Percentiles rank a stretch among this genome's conserved stretches.
These are phyloP conservation scores for Clarireedia sp. DNA, from an alignment of 2,329 filamentous ascomycete species.

Conservation along the genomic window DNA sequence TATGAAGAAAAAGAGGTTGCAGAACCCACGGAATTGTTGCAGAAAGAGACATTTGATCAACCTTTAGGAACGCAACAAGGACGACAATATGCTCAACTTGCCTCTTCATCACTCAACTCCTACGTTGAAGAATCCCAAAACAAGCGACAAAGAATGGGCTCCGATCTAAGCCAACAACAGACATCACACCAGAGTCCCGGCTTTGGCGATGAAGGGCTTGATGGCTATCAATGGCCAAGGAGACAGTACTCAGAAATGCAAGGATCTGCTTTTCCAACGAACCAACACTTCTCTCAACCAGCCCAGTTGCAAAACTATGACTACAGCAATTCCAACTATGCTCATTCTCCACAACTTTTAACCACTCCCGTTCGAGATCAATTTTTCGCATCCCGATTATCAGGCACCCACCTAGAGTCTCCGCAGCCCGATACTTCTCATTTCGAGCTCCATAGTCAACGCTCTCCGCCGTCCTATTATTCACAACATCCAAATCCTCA, in stretches of 20 bases:
- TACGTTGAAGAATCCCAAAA: neutral
- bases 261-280: neutral
- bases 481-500: neutral
- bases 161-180: neutral
- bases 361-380: slow-evolving; percentile 8
- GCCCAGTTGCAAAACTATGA: slow-evolving; percentile 5
- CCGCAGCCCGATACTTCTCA: slow-evolving; percentile 3
- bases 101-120: neutral
- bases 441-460: slow-evolving; percentile 3
- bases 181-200: neutral
- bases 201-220: neutral
- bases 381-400: slow-evolving; percentile 2
- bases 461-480: slow-evolving; percentile 3
- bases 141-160: neutral
- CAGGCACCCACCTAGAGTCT: slow-evolving; percentile 4
- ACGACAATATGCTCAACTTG: slow-evolving; percentile 1
- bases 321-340: slow-evolving; percentile 6
- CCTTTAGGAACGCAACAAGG: neutral
- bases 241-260: neutral
- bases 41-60: neutral
- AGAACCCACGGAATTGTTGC: neutral
- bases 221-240: neutral
- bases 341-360: slow-evolving; percentile 6
- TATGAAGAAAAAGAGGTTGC: neutral
- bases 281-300: neutral